Conservation (phyloP, 345 rosid genomes). For the Eucalyptus viminalis region DNA sequence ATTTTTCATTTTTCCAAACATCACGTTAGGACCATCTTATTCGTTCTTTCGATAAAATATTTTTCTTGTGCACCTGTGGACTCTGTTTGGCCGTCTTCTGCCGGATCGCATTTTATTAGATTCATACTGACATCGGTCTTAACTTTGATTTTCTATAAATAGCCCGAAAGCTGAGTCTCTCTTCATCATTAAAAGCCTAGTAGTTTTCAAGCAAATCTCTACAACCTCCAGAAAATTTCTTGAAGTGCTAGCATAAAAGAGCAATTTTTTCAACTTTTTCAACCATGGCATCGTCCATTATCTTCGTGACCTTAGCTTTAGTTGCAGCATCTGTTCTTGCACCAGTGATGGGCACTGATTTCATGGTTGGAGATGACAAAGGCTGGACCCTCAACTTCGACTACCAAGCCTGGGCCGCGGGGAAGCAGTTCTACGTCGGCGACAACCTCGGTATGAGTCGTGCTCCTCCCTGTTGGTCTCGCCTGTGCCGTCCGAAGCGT, state of each 20-base stretch:
- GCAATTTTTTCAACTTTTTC: not conserved
- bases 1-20: not conserved
- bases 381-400: constrained; percentile 28
- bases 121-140: not conserved
- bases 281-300: not conserved
- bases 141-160: not conserved
- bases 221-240: not conserved
- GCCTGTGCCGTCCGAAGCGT: not conserved
- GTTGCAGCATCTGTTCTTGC: not conserved
- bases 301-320: not conserved
- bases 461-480: not conserved
- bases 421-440: constrained; percentile 5
- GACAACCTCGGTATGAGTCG: constrained; percentile 5
- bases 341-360: not conserved
- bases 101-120: not conserved
- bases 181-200: not conserved
- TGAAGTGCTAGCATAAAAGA: not conserved
- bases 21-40: not conserved
- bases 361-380: constrained; percentile 21
- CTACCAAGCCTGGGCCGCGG: constrained; percentile 6
- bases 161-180: not conserved
- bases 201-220: not conserved
- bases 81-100: not conserved
- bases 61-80: not conserved
- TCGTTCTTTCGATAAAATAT: not conserved